phyloP scores from a whole-genome alignment of 345 rosid species.

The Acer negundo region DNA sequence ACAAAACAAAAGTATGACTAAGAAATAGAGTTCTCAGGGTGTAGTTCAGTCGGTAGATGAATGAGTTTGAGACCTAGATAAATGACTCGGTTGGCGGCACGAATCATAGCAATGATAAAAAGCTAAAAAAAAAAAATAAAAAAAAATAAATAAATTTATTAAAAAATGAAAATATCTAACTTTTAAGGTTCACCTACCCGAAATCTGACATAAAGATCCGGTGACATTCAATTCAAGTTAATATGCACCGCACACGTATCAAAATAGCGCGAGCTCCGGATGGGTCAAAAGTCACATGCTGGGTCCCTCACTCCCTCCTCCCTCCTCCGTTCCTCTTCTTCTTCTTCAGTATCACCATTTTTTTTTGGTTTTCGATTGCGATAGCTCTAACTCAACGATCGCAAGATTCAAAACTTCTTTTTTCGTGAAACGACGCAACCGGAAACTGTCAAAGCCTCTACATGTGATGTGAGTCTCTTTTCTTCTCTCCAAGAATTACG shows the following conservation, averaged over 20 bases:
- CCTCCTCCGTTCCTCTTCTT: neutral
- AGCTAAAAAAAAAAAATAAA: too few relatives aligned
- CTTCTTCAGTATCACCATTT: neutral
- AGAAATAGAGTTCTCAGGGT: too few relatives aligned
- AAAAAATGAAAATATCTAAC: too few relatives aligned
- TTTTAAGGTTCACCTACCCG: too few relatives aligned
- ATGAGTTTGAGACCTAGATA: too few relatives aligned
- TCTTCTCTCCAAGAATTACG: neutral
- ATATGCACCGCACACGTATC: conserved; percentile 7
- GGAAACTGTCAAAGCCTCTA: neutral
- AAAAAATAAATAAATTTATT: too few relatives aligned
- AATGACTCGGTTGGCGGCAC: too few relatives aligned
- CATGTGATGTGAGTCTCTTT: neutral
- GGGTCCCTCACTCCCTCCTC: neutral
- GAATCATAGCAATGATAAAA: too few relatives aligned
- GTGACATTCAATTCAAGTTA: too few relatives aligned
- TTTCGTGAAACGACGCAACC: neutral
- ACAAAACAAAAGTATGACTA: too few relatives aligned
- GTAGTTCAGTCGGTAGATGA: too few relatives aligned
- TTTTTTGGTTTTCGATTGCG: neutral
- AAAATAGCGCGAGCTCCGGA: neutral
- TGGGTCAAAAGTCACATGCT: neutral
- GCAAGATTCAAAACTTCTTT: neutral
- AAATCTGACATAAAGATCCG: too few relatives aligned
- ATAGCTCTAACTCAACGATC: neutral